Evolutionary conservation across 2,329 filamentous ascomycete species (phyloP), one percentile per base, ranked within the genome.

Genomic region (Aspergillus brasiliensis): DNA sequence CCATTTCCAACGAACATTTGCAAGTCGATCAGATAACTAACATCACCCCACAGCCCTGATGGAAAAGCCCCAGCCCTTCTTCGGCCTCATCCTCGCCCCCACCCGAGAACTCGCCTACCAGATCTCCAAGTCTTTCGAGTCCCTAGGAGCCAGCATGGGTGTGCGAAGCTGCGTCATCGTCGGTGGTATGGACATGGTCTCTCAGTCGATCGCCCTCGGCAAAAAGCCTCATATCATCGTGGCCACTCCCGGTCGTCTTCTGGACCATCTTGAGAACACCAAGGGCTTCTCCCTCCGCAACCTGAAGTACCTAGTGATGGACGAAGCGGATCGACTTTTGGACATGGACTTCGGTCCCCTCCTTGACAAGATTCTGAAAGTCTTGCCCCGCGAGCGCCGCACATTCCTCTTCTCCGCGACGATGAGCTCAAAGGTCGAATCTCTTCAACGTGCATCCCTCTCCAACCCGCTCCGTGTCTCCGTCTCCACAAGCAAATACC

Each of bases 141-240:
- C 91, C 0, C 84, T 99, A 0, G 93, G 94, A 5, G 88, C 91
- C 8, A 82, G 92, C 27, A 97, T 99, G 67, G 90, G 88, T n/a
- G 89, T 98, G 38, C 87, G 92, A 70, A 92, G 88, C 70, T 89
- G 91, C 6, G 88, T 94, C 15, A 87, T 99, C 46, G 91, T 98
- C 1, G 95, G 95, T 69, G 95, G 95, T 46, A 88, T 98, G 83
- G 94, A 98, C 66, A 97, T 97, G 91, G 91, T 97, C 1, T 86
- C 91, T 0, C 95, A 99, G 75, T 79, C 90, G 1, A 96, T 99
- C 64, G 90, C 93, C 0, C 84, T 99, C 0, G 92, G 91, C n/a
- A 97, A 97, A 83, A 94, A 94, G 69, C 95, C 95, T 7, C 95
- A 99, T 71, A 88, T 99, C 23, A 82, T 98, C 21, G 93, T 98